Evolutionary conservation across 768 basidiomycete species (phyloP).

Genomic region (Mycena filopes): DNA sequence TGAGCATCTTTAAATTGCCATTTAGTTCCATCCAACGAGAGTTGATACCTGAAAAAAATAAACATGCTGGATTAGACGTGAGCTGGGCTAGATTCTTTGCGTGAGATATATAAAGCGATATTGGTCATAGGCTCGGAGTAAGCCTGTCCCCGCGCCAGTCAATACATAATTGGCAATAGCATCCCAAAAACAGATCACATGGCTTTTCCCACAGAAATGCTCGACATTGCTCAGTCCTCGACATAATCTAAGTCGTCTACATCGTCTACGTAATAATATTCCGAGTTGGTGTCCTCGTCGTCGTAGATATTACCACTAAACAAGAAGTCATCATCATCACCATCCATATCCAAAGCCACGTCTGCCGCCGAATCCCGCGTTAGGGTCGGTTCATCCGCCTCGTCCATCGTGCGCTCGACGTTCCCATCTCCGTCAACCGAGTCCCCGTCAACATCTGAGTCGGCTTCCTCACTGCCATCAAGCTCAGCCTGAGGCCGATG

Average conservation of each 20-base stretch:
- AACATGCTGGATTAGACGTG: too few species aligned
- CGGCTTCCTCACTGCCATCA: neutral
- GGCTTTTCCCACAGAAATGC: too few species aligned
- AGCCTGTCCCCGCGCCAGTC: too few species aligned
- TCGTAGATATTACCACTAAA: neutral
- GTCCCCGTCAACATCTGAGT: neutral
- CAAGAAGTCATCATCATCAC: neutral
- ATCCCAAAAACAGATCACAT: too few species aligned
- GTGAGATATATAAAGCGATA: too few species aligned
- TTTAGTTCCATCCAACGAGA: too few species aligned
- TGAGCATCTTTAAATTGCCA: too few species aligned
- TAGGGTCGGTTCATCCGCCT: slow-evolving; percentile 15
- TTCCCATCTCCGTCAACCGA: neutral
- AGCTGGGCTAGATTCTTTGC: too few species aligned
- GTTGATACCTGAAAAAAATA: too few species aligned
- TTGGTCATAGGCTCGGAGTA: too few species aligned
- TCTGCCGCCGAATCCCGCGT: slow-evolving; percentile 10
- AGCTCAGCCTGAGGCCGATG: neutral
- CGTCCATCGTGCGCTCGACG: slow-evolving; percentile 9
- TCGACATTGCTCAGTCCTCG: too few species aligned
- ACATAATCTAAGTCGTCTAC: neutral
- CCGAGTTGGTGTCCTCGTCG: neutral
- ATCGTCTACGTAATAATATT: neutral
- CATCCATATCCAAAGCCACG: slow-evolving; percentile 30
- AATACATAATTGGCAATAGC: too few species aligned